phyloP scores from a whole-genome alignment of 768 basidiomycete genomes.

The Phlebiopsis flavidoalba region DNA sequence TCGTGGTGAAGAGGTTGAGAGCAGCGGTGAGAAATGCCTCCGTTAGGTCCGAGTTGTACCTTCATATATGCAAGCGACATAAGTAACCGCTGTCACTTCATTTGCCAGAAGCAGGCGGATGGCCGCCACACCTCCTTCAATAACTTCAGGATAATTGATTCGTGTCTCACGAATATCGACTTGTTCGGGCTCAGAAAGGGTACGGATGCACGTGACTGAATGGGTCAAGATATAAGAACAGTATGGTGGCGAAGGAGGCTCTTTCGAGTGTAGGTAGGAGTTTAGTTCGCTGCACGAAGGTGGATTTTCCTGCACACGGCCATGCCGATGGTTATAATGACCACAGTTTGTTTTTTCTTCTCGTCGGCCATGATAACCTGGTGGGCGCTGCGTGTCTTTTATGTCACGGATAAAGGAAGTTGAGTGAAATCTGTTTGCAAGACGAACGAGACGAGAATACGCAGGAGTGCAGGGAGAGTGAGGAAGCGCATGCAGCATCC shows the following conservation, averaged over 20 bases:
- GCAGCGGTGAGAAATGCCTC: slow-evolving; percentile 96
- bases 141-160: slow-evolving; percentile 96
- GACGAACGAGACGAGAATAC: neutral
- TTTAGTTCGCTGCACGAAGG: slow-evolving; percentile 94
- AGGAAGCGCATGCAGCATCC: neutral
- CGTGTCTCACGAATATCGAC: slow-evolving; percentile 97
- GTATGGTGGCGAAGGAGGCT: slow-evolving; percentile 77
- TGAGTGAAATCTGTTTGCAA: neutral
- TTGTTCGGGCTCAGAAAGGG: slow-evolving; percentile 96
- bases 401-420: too few relatives aligned
- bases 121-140: slow-evolving; percentile 91
- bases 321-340: slow-evolving; percentile 93
- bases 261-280: slow-evolving; percentile 74
- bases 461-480: neutral
- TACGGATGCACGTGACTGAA: slow-evolving; percentile 85
- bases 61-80: slow-evolving; percentile 24
- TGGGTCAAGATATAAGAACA: slow-evolving; percentile 95
- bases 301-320: slow-evolving; percentile 97
- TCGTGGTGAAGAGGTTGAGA: slow-evolving; percentile 96
- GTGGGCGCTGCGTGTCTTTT: neutral
- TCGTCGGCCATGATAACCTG: neutral
- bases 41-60: slow-evolving; percentile 99
- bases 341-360: slow-evolving; percentile 62
- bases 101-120: slow-evolving; percentile 15
- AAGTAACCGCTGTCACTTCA: slow-evolving; percentile 8